These are phyloP conservation scores for Podospora anserina DNA, from an alignment of 495 filamentous ascomycete species.

Conservation along the genomic window DNA sequence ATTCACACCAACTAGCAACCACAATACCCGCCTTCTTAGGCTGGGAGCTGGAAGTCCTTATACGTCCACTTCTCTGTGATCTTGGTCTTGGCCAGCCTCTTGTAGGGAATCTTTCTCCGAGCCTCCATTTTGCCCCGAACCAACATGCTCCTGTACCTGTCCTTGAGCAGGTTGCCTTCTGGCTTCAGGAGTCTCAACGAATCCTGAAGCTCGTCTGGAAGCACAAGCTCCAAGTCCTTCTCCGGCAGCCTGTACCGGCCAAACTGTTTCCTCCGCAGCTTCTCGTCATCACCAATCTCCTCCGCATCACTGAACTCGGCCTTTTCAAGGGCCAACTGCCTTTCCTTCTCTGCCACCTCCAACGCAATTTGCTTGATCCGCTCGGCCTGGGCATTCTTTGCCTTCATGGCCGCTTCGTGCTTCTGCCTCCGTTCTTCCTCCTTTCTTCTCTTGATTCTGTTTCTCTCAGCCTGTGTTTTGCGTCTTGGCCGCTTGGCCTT, in stretches of 20 bases:
- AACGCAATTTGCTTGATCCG: constrained; percentile 56
- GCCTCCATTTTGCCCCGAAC: constrained; percentile 85
- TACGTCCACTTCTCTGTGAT: constrained; percentile 93
- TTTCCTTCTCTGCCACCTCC: constrained; percentile 59
- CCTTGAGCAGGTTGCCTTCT: constrained; percentile 88
- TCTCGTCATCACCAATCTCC: constrained; percentile 55
- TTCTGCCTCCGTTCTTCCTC: constrained; percentile 71
- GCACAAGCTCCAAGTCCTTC: constrained; percentile 77
- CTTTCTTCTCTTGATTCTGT: constrained; percentile 82
- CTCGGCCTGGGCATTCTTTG: constrained; percentile 63
- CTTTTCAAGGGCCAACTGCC: constrained; percentile 36
- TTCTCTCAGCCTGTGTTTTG: constrained; percentile 82
- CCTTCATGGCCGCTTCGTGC: constrained; percentile 68
- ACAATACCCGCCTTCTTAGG: neutral
- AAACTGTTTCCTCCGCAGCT: constrained; percentile 70
- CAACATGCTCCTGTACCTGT: constrained; percentile 84
- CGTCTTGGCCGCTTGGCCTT: constrained; percentile 70
- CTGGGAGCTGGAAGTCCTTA: constrained; percentile 69
- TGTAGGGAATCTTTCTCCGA: constrained; percentile 69
- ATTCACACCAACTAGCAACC: neutral
- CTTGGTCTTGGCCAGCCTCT: constrained; percentile 72
- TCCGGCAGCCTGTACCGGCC: constrained; percentile 76
- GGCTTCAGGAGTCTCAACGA: constrained; percentile 85
- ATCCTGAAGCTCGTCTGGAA: constrained; percentile 91
- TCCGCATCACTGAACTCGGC: constrained; percentile 42